A percentile compares a stretch with the other conserved stretches of the same genome.
Evolutionary conservation across 495 filamentous ascomycete genomes (phyloP).

Genomic region (Penicillium soppii): DNA sequence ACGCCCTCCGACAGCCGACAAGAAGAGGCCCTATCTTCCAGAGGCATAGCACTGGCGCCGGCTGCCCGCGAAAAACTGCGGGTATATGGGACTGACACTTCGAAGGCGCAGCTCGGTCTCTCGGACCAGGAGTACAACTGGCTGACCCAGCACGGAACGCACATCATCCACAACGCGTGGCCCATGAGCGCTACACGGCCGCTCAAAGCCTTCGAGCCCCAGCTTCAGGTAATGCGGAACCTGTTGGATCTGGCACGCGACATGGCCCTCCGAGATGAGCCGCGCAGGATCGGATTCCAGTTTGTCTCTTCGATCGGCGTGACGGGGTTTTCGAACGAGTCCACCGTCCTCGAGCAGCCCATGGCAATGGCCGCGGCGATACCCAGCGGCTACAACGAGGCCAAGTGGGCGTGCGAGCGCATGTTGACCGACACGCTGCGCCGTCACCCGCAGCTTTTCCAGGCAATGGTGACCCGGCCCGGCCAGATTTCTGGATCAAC

Average conservation of each 20-base stretch:
- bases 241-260: constrained; percentile 41
- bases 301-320: no score
- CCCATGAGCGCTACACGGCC: constrained; percentile 36
- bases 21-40: neutral
- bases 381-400: no score
- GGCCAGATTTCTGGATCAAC: no score
- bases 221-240: constrained; percentile 29
- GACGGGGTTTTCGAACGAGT: no score
- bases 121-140: neutral
- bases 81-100: constrained; percentile 37
- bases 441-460: no score
- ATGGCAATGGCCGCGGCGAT: no score
- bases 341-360: no score
- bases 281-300: no score
- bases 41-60: neutral
- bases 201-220: constrained; percentile 27
- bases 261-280: no score
- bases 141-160: constrained; percentile 20
- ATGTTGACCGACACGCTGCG: no score
- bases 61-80: neutral
- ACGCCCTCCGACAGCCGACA: neutral
- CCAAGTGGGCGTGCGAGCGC: no score
- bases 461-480: no score
- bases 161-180: constrained; percentile 44
- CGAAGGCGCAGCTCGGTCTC: constrained; percentile 47